Evolutionary conservation across 805 yeast genomes (phyloP), one percentile per base, ranked within the genome.

Genomic region (Candida hungchunana): DNA sequence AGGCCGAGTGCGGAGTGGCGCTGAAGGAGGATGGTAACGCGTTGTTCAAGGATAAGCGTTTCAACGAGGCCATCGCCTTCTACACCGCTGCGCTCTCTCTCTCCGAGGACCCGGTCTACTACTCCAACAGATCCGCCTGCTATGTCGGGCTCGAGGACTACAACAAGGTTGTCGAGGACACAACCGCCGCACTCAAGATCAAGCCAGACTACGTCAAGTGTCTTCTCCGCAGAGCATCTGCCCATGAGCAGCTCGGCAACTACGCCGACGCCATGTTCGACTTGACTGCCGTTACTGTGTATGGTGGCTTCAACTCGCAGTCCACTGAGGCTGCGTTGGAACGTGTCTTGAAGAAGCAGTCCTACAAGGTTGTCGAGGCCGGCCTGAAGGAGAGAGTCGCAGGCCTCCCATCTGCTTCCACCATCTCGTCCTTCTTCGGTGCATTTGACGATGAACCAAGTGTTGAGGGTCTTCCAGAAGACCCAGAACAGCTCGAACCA

Each of bases 41-140:
- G 34, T 75, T 67, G 39, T 93, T 85, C 71, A 83, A 81, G 60
- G 55, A 56, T 22, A 82, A 84, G 63, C 67, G 82, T 35, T 84
- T 71, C 55, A 71, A 76, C 36, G 70, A 71, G n/a, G 97, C 97
- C 29, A 75, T 88, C 52, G 76, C 73, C 29, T 81, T 71, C 60
- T 93, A 93, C 67, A 60, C 85, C 28, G 76, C 74, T 39, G 97
- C 98, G 9, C 68, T 93, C 48, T 58, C 69, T 36, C 69, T 86
- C 55, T 81, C 82, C 57, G 63, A 71, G 48, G 97, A 93, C 62
- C 88, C 97, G 5, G 83, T 89, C 23, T 93, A 75, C 66, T 90
- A 81, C 66, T 87, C 97, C 43, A 93, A 93, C 70, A 79, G 97
- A 64, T 88, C 97, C 19, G 98, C 98, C 13, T 90, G 96, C 64